Evolutionary conservation across 495 filamentous ascomycete genomes (phyloP).

Genomic region (Neurospora intermedia): DNA sequence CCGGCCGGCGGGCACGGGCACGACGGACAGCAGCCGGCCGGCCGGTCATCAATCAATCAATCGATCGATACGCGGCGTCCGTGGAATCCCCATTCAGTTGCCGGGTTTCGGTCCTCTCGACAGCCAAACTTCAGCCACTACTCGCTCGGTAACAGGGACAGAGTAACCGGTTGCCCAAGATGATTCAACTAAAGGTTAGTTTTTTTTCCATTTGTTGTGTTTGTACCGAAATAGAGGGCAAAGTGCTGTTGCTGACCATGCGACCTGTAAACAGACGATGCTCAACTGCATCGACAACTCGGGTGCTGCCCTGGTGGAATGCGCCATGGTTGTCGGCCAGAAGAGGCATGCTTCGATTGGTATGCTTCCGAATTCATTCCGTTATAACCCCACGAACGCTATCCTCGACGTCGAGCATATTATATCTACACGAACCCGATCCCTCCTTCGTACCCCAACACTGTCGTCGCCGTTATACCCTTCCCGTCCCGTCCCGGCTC

Average conservation of each 20-base stretch:
- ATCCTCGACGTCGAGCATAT: neutral
- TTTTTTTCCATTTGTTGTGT: too few relatives aligned
- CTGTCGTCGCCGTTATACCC: neutral
- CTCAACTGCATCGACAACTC: constrained; percentile 99
- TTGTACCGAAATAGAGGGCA: too few relatives aligned
- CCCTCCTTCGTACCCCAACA: neutral
- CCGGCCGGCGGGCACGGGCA: too few relatives aligned
- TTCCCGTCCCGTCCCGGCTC: neutral
- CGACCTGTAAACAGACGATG: constrained; percentile 61
- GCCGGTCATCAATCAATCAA: neutral
- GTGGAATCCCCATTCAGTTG: neutral
- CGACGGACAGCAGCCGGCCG: neutral
- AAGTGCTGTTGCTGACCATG: constrained; percentile 6
- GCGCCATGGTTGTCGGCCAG: constrained; percentile 82
- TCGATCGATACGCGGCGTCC: neutral
- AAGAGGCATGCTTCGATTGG: constrained; percentile 85
- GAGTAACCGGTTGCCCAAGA: constrained; percentile 37
- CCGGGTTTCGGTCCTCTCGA: neutral
- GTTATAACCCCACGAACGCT: neutral
- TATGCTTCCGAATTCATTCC: constrained; percentile 29
- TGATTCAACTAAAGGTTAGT: constrained; percentile 87
- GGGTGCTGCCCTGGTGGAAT: constrained; percentile 94
- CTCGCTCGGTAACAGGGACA: neutral
- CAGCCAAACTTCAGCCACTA: neutral
- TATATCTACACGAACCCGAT: neutral